Percentiles rank a stretch among this genome's conserved stretches.
These are phyloP conservation scores for Meyerozyma sp. DNA, from an alignment of 1,139 yeast species.

Conservation along the genomic window DNA sequence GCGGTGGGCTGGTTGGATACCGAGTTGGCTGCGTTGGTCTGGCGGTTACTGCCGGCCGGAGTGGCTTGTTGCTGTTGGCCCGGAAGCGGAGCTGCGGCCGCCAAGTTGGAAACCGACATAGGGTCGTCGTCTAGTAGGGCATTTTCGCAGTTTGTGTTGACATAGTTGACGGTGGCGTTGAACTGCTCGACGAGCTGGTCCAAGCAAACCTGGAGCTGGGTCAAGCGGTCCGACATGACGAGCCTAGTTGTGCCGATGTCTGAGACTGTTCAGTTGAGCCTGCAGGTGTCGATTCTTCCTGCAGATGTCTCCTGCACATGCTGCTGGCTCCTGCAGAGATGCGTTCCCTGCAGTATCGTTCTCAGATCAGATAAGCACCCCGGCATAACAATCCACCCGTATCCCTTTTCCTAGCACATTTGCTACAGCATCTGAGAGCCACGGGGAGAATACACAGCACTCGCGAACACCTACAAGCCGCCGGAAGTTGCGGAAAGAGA, in stretches of 20 bases:
- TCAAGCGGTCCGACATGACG: slow-evolving; percentile 86
- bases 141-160: slow-evolving; percentile 48
- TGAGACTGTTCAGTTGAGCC: no score
- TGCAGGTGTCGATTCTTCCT: not conserved
- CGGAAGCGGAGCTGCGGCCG: slow-evolving; percentile 43
- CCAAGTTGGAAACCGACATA: slow-evolving; percentile 33
- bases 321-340: no score
- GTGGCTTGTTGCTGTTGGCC: slow-evolving; percentile 45
- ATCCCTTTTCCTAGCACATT: no score
- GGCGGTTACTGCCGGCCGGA: slow-evolving; percentile 18
- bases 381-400: no score
- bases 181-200: slow-evolving; percentile 91
- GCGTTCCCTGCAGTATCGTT: no score
- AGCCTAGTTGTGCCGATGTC: no score
- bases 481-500: no score
- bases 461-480: no score
- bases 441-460: no score
- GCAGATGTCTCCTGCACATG: not conserved
- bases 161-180: slow-evolving; percentile 83
- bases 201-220: slow-evolving; percentile 86
- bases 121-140: slow-evolving; percentile 35
- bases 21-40: slow-evolving; percentile 13
- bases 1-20: slow-evolving; percentile 14
- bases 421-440: no score
- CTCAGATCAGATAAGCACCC: no score